These are phyloP conservation scores for Spergularia marina DNA, from an alignment of 148 eudicot species.

Conservation along the genomic window DNA sequence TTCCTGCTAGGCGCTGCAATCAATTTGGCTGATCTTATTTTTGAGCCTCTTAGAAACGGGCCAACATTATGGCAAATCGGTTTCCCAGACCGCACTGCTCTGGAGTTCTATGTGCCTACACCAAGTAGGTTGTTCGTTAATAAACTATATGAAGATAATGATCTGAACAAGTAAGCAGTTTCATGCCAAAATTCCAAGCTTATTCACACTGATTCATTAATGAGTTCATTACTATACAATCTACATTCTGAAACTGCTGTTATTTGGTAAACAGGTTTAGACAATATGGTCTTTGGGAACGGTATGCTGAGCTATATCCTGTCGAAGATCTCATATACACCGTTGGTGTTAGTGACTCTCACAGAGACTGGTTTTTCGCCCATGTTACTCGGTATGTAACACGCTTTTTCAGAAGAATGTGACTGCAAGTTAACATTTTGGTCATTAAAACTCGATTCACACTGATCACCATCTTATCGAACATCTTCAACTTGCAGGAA, in stretches of 20 bases:
- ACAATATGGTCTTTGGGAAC: conserved; percentile 71
- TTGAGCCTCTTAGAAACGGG: conserved; percentile 62
- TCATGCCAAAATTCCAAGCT: neutral
- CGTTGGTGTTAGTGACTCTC: conserved; percentile 50
- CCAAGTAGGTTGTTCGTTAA: conserved; percentile 45
- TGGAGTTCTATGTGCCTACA: conserved; percentile 72
- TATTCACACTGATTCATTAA: neutral
- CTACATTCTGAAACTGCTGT: neutral
- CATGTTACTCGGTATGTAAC: conserved; percentile 63
- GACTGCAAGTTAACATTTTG: neutral
- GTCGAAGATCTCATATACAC: conserved; percentile 54
- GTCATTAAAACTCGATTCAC: neutral
- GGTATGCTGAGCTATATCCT: conserved; percentile 62
- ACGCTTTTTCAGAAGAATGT: neutral
- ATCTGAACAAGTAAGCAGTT: conserved; percentile 42
- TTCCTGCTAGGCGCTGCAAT: conserved; percentile 41
- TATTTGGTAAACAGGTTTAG: conserved; percentile 40
- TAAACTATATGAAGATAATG: conserved; percentile 38
- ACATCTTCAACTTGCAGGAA: conserved; percentile 34
- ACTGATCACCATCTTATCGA: neutral
- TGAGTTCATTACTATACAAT: neutral
- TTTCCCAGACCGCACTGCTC: conserved; percentile 74
- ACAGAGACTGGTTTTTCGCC: conserved; percentile 70
- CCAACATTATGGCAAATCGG: conserved; percentile 89
- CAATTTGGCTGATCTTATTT: conserved; percentile 35